Percentiles rank a stretch among this genome's conserved stretches.
These are phyloP conservation scores for Neophaeococcomyces aloes DNA, from an alignment of 2,329 filamentous ascomycete genomes.

Conservation along the genomic window DNA sequence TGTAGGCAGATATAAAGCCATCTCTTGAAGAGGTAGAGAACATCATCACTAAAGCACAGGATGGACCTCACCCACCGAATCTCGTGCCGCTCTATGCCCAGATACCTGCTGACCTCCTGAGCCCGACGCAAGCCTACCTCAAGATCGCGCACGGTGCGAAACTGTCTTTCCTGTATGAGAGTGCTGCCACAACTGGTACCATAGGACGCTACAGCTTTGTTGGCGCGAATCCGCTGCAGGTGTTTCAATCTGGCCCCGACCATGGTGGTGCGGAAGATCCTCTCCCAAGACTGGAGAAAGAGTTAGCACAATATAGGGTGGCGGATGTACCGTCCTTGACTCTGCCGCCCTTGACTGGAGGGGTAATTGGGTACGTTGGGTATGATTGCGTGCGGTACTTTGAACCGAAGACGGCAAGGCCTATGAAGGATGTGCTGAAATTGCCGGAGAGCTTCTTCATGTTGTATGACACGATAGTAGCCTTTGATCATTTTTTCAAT, in stretches of 20 bases:
- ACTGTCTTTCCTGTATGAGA: slow-evolving; percentile 91
- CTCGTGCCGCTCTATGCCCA: slow-evolving; percentile 73
- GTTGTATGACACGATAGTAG: slow-evolving; percentile 89
- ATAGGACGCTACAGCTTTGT: slow-evolving; percentile 95
- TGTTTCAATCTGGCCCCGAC: slow-evolving; percentile 77
- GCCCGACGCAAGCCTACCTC: slow-evolving; percentile 87
- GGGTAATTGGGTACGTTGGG: slow-evolving; percentile 90
- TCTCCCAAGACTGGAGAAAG: slow-evolving; percentile 67
- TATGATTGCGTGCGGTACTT: slow-evolving; percentile 98
- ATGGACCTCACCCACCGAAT: slow-evolving; percentile 54
- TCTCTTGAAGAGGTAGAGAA: slow-evolving; percentile 51
- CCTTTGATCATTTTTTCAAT: slow-evolving; percentile 90
- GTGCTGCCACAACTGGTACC: slow-evolving; percentile 78
- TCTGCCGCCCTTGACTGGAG: slow-evolving; percentile 78
- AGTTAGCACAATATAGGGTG: slow-evolving; percentile 68
- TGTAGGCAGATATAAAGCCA: slow-evolving; percentile 45
- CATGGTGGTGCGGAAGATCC: slow-evolving; percentile 79
- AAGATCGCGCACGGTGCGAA: slow-evolving; percentile 52
- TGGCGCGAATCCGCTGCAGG: slow-evolving; percentile 65
- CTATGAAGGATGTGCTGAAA: slow-evolving; percentile 75
- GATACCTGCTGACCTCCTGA: slow-evolving; percentile 84
- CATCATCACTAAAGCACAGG: slow-evolving; percentile 43
- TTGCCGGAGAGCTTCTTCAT: slow-evolving; percentile 95
- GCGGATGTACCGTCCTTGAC: slow-evolving; percentile 71
- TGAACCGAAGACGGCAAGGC: slow-evolving; percentile 85